Percentiles rank a stretch among this genome's conserved stretches.
Evolutionary conservation across 2,329 filamentous ascomycete genomes (phyloP).

Genomic region (Lachnellula subtilissima): DNA sequence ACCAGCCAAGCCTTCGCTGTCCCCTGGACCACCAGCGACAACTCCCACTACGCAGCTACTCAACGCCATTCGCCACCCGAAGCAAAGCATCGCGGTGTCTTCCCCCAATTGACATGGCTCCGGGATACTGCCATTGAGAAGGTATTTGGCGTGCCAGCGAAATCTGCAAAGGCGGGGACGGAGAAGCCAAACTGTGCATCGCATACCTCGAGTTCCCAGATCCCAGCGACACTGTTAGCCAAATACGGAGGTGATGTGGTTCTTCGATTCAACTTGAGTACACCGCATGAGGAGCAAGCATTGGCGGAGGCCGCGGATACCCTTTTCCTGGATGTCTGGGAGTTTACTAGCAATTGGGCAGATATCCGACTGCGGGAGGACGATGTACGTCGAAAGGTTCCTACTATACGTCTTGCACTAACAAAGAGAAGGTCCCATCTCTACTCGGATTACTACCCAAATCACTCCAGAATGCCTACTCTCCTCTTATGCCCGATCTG

Average conservation of each 20-base stretch:
- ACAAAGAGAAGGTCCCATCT: slow-evolving; percentile 50
- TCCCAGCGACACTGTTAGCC: slow-evolving; percentile 33
- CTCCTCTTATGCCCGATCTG: slow-evolving; percentile 74
- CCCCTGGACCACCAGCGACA: slow-evolving; percentile 12
- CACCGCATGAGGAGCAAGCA: slow-evolving; percentile 61
- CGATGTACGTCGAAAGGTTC: slow-evolving; percentile 48
- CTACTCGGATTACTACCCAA: slow-evolving; percentile 73
- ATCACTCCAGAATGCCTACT: slow-evolving; percentile 67
- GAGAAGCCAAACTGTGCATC: slow-evolving; percentile 12
- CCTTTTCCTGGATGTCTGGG: slow-evolving; percentile 87
- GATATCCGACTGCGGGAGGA: slow-evolving; percentile 77
- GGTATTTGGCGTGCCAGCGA: slow-evolving; percentile 41
- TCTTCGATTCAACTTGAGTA: slow-evolving; percentile 76
- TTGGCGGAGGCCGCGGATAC: slow-evolving; percentile 68
- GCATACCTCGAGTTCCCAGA: slow-evolving; percentile 26
- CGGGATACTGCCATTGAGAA: slow-evolving; percentile 47
- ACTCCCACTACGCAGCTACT: slow-evolving; percentile 1
- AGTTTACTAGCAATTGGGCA: slow-evolving; percentile 73
- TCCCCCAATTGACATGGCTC: slow-evolving; percentile 47
- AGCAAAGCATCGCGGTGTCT: slow-evolving; percentile 29
- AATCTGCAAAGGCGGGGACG: slow-evolving; percentile 17
- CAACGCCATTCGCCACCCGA: slow-evolving; percentile 5
- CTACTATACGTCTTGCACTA: slow-evolving; percentile 8
- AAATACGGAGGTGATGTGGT: slow-evolving; percentile 79
- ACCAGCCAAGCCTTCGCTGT: slow-evolving; percentile 12